These are phyloP conservation scores for Thermothielavioides terrestris DNA, from an alignment of 495 filamentous ascomycete genomes.

Conservation along the genomic window DNA sequence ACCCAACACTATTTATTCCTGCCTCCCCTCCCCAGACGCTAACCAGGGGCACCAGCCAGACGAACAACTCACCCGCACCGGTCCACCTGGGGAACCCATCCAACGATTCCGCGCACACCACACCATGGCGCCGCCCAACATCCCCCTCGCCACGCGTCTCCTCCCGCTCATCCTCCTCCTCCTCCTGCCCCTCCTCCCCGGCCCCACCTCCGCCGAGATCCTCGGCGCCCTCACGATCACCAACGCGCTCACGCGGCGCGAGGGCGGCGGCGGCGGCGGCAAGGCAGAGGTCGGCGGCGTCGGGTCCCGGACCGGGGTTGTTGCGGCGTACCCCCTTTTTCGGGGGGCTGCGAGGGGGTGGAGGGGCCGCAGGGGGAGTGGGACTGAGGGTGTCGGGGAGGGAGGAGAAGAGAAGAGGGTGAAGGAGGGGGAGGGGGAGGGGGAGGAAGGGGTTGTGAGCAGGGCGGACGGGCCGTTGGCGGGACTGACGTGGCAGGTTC, in stretches of 20 bases:
- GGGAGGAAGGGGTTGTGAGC: neutral
- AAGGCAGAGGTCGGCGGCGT: no score
- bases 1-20: no score
- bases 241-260: neutral
- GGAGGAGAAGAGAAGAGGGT: neutral
- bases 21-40: no score
- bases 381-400: neutral
- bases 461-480: neutral
- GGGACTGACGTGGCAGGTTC: slow-evolving; percentile 2
- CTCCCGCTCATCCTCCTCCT: neutral
- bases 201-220: neutral
- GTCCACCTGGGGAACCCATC: no score
- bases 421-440: neutral
- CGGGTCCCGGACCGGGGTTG: no score
- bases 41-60: no score
- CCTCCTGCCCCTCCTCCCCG: neutral
- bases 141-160: neutral
- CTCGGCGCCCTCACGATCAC: slow-evolving; percentile 4
- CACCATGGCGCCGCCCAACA: neutral
- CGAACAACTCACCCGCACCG: no score
- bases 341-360: no score
- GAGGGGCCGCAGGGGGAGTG: neutral
- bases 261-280: no score
- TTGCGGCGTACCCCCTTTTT: no score
- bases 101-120: neutral